These are phyloP conservation scores for Lipomyces sp. DNA, from an alignment of 805 yeast species.

Conservation along the genomic window DNA sequence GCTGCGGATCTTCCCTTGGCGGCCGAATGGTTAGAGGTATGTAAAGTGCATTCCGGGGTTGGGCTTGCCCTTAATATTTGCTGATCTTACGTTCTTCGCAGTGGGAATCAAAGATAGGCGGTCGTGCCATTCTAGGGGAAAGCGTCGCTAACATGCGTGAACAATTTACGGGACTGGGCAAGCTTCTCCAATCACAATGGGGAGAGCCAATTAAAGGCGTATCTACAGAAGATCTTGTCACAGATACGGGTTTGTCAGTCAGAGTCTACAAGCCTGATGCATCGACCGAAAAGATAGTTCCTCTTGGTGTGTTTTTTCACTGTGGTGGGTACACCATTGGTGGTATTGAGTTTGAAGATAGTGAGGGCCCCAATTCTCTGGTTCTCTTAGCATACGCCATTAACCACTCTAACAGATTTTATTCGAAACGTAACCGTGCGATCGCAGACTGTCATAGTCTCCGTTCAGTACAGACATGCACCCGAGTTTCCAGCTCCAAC, in stretches of 20 bases:
- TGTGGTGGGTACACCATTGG: slow-evolving; percentile 17
- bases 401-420: not conserved
- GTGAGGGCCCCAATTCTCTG: not conserved
- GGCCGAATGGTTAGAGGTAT: too few relatives aligned
- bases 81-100: not conserved
- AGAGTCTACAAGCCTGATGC: slow-evolving; percentile 12
- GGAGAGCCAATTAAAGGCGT: slow-evolving; percentile 1
- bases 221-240: slow-evolving; percentile 1
- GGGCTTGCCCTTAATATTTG: too few relatives aligned
- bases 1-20: too few relatives aligned
- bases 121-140: slow-evolving; percentile 9
- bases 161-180: slow-evolving; percentile 6
- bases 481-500: slow-evolving; percentile 12
- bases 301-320: slow-evolving; percentile 11
- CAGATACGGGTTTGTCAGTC: slow-evolving; percentile 1
- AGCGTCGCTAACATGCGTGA: slow-evolving; percentile 8
- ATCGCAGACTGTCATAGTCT: slow-evolving; percentile 10
- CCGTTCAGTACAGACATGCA: slow-evolving; percentile 14
- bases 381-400: not conserved
- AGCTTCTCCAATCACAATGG: slow-evolving; percentile 3
- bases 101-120: slow-evolving; percentile 4
- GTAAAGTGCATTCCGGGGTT: too few relatives aligned
- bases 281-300: slow-evolving; percentile 1
- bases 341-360: slow-evolving; percentile 5
- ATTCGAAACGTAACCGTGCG: slow-evolving; percentile 9